phyloP scores from a whole-genome alignment of 176 grass and related monocot genomes.

The Phoenix dactylifera region DNA sequence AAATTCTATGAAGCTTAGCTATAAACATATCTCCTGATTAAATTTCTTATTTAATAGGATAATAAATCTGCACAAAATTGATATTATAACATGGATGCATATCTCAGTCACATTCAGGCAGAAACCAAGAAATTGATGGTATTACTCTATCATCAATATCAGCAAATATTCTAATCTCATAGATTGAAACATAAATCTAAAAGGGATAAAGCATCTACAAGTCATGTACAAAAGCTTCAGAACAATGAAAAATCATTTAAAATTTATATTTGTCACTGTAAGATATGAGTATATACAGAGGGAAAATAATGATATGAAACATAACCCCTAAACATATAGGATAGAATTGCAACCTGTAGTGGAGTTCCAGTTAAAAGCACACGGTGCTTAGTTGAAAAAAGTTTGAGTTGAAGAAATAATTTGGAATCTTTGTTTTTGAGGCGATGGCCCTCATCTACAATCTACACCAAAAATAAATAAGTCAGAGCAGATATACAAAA shows the following conservation, averaged over 20 bases:
- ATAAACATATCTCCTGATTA: no score
- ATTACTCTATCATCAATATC: background rate
- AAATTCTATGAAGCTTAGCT: no score
- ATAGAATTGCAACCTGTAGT: constrained; percentile 51
- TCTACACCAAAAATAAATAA: constrained; percentile 13
- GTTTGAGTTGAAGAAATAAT: constrained; percentile 85
- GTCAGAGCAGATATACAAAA: no score
- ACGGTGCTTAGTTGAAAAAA: constrained; percentile 86
- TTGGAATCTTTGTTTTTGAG: constrained; percentile 99
- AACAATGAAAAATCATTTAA: background rate
- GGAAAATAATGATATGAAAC: background rate
- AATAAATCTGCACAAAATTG: no score
- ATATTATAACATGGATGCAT: no score
- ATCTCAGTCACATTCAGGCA: no score
- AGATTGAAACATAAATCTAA: no score
- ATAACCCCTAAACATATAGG: no score
- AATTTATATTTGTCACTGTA: constrained; percentile 1
- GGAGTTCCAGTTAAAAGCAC: constrained; percentile 98
- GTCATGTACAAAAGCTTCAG: background rate
- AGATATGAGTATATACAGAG: background rate
- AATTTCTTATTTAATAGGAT: no score
- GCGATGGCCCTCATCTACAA: constrained; percentile 98
- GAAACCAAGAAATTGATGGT: background rate
- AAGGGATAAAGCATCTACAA: background rate
- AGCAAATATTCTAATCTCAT: no score